Evolutionary conservation across 225 moss, liverwort and hornwort genomes (phyloP), one percentile per base, ranked within the genome.

Genomic region (Marchantia polymorpha): DNA sequence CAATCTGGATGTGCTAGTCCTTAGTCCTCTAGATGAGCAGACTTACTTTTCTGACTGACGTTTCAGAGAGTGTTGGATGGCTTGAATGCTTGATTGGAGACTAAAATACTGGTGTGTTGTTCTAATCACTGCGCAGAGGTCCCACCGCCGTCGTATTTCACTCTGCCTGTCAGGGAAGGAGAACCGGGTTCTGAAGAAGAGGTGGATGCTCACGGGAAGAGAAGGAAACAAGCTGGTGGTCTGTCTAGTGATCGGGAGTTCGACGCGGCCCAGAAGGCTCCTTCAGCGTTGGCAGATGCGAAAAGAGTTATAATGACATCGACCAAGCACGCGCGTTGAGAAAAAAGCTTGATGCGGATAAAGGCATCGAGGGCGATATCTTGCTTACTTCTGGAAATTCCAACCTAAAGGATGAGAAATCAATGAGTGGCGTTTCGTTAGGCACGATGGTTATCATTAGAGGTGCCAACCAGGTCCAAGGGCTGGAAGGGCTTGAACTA

Each of bases 371-470:
- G 48, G 99, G 87, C 59, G 93, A 95, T 64, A 71, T 95, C 20
- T 82, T 96, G 72, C 88, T 91, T 56, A 86, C 91, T 11, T 91
- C 87, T 25, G 89, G 87, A 66, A 85, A 91, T 78, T 91, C 92
- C 77, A 92, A 80, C 81, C 78, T 86, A 29, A 92, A 93, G 49
- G 91, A 83, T 76, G 95, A 93, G 25, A 95, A 86, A 85, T 79
- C 89, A 72, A 88, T 91, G 81, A 89, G 68, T 70, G 92, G 90
- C 72, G 90, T 90, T 29, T 88, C 91, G 64, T 84, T 94, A 73
- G 97, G 94, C 52, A 95, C 92, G 63, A 93, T 93, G 84, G 93
- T 99, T 17, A 99, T 99, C 77, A 93, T 99, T 56, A 92, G 95
- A 64, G 93, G 93, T 75, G 90, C 92, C 74, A 99, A 91, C 85